These are phyloP conservation scores for Panicum miliaceum DNA, from an alignment of 176 grass and related monocot species.

Conservation along the genomic window DNA sequence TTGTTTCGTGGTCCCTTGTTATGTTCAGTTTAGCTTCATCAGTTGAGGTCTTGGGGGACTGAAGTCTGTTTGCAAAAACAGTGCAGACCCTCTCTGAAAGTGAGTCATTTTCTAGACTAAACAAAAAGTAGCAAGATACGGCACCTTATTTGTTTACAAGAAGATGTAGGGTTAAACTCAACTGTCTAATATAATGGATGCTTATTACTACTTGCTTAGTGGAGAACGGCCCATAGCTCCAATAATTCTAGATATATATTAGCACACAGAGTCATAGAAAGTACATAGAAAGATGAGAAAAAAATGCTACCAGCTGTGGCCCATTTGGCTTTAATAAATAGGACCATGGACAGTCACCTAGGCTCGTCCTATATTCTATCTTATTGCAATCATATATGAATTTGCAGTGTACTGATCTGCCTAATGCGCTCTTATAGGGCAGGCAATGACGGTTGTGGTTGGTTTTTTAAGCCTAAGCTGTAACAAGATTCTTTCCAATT, in stretches of 20 bases:
- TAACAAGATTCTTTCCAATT: neutral
- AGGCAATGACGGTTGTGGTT: neutral
- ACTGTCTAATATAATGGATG: neutral
- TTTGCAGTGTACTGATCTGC: neutral
- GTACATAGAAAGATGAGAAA: neutral
- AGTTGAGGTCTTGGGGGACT: neutral
- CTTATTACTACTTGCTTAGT: neutral
- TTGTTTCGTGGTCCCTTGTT: no score
- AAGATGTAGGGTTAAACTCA: conserved; percentile 1
- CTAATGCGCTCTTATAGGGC: conserved; percentile 5
- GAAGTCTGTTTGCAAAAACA: conserved; percentile 3
- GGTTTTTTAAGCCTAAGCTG: neutral
- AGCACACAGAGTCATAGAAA: neutral
- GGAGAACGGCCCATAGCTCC: neutral
- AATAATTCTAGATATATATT: no score
- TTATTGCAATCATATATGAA: neutral
- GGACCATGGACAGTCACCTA: conserved; percentile 10
- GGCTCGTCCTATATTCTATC: neutral
- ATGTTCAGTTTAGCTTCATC: conserved; percentile 8
- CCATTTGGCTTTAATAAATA: neutral
- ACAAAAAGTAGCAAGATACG: conserved; percentile 15
- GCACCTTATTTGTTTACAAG: neutral
- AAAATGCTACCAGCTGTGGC: neutral
- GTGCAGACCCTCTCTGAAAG: neutral
- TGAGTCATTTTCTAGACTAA: conserved; percentile 32